Percentiles rank a stretch among this genome's conserved stretches.
These are phyloP conservation scores for Pleurotus djamor DNA, from an alignment of 768 basidiomycete genomes.

Conservation along the genomic window DNA sequence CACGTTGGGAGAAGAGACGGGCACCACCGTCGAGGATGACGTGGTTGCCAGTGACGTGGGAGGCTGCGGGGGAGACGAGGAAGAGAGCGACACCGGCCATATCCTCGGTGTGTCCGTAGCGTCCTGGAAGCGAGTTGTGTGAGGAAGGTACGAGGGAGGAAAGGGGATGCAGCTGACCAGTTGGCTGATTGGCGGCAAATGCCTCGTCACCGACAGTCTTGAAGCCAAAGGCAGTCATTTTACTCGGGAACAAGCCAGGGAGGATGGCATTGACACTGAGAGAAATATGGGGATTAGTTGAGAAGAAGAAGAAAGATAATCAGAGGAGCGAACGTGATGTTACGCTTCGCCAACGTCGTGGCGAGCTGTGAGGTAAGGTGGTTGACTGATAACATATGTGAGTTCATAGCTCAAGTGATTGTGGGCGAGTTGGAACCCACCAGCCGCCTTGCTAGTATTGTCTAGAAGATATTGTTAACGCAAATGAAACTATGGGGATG, in stretches of 20 bases:
- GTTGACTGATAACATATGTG: constrained; percentile 44
- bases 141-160: not conserved
- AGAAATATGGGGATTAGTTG: not conserved
- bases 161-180: constrained; percentile 39
- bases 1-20: constrained; percentile 24
- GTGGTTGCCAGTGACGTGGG: constrained; percentile 75
- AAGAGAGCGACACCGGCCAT: constrained; percentile 72
- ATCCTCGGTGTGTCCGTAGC: constrained; percentile 62
- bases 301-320: constrained; percentile 6
- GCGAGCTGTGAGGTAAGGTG: constrained; percentile 77
- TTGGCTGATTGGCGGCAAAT: constrained; percentile 57
- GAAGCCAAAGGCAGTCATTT: constrained; percentile 79
- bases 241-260: constrained; percentile 79
- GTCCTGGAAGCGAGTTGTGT: constrained; percentile 37
- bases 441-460: constrained; percentile 82
- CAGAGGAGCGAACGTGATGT: constrained; percentile 58
- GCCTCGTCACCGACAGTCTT: constrained; percentile 50
- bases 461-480: constrained; percentile 37
- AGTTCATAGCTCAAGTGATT: not conserved
- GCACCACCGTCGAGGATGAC: constrained; percentile 72
- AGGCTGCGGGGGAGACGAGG: constrained; percentile 66
- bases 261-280: constrained; percentile 81
- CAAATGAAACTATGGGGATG: not conserved
- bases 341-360: constrained; percentile 52
- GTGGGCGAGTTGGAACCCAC: constrained; percentile 21